Evolutionary conservation across 2,329 filamentous ascomycete genomes (phyloP), one percentile per base, ranked within the genome.

Genomic region (Fusarium armeniacum): DNA sequence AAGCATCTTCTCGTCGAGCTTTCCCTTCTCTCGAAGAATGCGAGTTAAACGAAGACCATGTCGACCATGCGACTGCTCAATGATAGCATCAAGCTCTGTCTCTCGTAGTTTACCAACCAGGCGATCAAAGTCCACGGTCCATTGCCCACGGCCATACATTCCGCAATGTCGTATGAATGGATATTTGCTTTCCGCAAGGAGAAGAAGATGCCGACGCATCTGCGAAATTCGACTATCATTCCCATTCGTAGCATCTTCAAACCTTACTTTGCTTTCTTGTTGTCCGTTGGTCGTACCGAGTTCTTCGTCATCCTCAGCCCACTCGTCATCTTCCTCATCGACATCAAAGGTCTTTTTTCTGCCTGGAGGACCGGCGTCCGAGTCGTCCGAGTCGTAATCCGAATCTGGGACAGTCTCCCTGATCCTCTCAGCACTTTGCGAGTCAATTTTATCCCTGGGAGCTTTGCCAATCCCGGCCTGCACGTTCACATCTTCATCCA

Each of bases 1-100:
- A 15, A 98, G 85, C 65, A 92, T 90, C 79, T 97, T 97, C 79
- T 99, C 96, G 71, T 98, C 95, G n/a, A 98, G 84, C 76, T 96
- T 97, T 55, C 96, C 96, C 76, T 94, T 93, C 62, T 92, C 90
- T 40, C 91, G 87, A 22, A 99, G 86, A 58, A 98, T 93, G 22
- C 93, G 91, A 22, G 94, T 87, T n/a, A 99, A 84, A 11, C 95
- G 92, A 20, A 95, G 86, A 1, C 93, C 93, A 47, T 91, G 84
- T 10, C 88, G 87, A 10, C 93, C 94, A 72, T 93, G 94, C 3
- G 89, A 88, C 54, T 93, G 89, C 67, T 91, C 88, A 58, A 98
- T 91, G 43, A 94, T 90, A 16, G 90, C 89, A 78, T 98, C 93
- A 32, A 98, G 83, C 77, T 98, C 93, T 8, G 87, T 82, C 74